phyloP scores from a whole-genome alignment of 495 filamentous ascomycete genomes.

The Penicillium odoratum region DNA sequence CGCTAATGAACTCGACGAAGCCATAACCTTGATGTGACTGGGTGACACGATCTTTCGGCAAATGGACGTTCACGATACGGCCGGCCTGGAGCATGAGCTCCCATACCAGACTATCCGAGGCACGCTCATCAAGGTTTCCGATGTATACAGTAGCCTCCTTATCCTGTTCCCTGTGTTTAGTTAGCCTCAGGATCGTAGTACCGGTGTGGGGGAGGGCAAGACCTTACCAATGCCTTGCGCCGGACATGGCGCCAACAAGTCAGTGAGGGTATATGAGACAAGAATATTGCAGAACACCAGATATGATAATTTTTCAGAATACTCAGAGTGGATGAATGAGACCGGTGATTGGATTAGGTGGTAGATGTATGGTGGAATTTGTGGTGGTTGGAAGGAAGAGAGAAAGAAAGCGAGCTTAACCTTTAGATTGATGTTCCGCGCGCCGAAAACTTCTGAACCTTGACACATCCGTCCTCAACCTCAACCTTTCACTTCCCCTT shows the following conservation, averaged over 20 bases:
- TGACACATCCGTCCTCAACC: conserved; percentile 12
- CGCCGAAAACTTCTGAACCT: conserved; percentile 39
- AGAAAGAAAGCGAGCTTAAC: conserved; percentile 8
- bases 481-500: conserved; percentile 3
- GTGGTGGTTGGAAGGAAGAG: not conserved
- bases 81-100: conserved; percentile 98
- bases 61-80: conserved; percentile 93
- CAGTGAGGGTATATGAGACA: not conserved
- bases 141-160: conserved; percentile 98
- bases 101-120: conserved; percentile 86
- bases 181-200: conserved; percentile 7
- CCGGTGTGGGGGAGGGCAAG: conserved; percentile 1
- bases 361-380: not conserved
- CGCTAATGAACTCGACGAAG: conserved; percentile 96
- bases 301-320: not conserved
- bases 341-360: not conserved
- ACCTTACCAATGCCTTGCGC: conserved; percentile 77
- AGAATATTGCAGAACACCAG: not conserved
- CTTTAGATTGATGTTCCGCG: conserved; percentile 15
- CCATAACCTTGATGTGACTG: conserved; percentile 97
- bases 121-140: conserved; percentile 96
- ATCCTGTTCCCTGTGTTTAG: conserved; percentile 81
- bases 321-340: not conserved
- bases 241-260: conserved; percentile 55
- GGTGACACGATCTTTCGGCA: conserved; percentile 96